Evolutionary conservation across 768 basidiomycete genomes (phyloP).

Genomic region (Amanita rubescens): DNA sequence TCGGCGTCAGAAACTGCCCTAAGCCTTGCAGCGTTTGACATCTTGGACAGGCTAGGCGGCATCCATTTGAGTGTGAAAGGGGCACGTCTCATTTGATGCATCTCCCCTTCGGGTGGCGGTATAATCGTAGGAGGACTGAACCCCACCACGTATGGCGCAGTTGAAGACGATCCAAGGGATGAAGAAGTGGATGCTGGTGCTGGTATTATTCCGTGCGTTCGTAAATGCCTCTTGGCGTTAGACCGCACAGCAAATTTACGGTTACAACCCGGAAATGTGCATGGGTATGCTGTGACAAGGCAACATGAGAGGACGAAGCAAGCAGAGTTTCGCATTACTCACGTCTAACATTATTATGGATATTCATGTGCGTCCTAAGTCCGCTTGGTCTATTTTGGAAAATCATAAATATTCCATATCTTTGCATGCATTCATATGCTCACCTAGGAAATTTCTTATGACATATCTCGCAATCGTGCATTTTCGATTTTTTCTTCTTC

Average conservation of each 20-base stretch:
- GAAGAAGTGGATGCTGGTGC: conserved; percentile 8
- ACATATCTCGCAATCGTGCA: conserved; percentile 47
- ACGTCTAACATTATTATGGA: conserved; percentile 48
- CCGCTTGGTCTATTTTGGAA: conserved; percentile 39
- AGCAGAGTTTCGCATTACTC: conserved; percentile 14
- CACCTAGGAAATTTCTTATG: conserved; percentile 45
- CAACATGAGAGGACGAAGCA: background rate
- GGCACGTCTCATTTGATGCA: conserved; percentile 10
- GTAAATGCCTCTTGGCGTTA: conserved; percentile 73
- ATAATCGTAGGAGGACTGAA: conserved; percentile 32
- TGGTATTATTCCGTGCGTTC: conserved; percentile 55
- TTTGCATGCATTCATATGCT: conserved; percentile 3
- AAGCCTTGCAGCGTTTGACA: conserved; percentile 20
- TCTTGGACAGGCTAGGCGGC: conserved; percentile 28
- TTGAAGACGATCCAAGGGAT: background rate
- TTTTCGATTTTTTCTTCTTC: conserved; percentile 44
- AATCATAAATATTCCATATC: background rate
- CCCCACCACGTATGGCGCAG: conserved; percentile 27
- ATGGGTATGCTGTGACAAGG: conserved; percentile 34
- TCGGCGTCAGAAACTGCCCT: conserved; percentile 18
- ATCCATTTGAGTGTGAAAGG: conserved; percentile 34
- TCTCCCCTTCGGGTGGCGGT: conserved; percentile 7
- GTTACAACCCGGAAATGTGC: conserved; percentile 51
- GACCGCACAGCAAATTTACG: conserved; percentile 74
- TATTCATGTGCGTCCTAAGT: conserved; percentile 51